A percentile compares a stretch with the other conserved stretches of the same genome.
phyloP scores from a whole-genome alignment of 1,284 basidiomycete species.

The Moesziomyces sp. region DNA sequence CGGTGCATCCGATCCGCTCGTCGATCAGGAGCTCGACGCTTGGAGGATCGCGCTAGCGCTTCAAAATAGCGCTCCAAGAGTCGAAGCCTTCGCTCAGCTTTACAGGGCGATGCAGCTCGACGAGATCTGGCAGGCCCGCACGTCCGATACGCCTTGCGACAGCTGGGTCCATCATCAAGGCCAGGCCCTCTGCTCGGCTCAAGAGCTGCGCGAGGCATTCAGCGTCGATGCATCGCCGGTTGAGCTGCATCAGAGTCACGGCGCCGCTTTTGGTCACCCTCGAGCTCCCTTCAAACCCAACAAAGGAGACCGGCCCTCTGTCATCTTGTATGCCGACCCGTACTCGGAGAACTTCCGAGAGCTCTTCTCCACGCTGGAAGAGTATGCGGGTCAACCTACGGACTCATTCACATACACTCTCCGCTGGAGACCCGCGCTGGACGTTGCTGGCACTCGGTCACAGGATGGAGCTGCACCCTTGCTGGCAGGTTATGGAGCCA shows the following conservation, averaged over 20 bases:
- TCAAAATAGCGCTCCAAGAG: constrained; percentile 49
- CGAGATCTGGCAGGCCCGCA: constrained; percentile 67
- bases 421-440: constrained; percentile 62
- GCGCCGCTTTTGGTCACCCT: constrained; percentile 59
- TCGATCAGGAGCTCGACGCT: constrained; percentile 28
- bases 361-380: constrained; percentile 48
- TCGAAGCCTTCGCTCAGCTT: constrained; percentile 61
- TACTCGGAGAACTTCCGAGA: constrained; percentile 50
- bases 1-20: background rate
- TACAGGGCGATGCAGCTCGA: constrained; percentile 39
- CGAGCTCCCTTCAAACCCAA: constrained; percentile 4
- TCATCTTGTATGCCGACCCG: constrained; percentile 61
- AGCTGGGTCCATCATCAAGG: constrained; percentile 53
- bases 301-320: background rate
- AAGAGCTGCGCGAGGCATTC: constrained; percentile 36
- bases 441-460: background rate
- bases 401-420: constrained; percentile 52
- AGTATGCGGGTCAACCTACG: constrained; percentile 15
- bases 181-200: constrained; percentile 45
- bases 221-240: constrained; percentile 9
- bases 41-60: constrained; percentile 56
- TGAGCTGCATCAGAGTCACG: background rate
- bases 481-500: constrained; percentile 88
- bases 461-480: constrained; percentile 8
- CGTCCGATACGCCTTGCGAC: constrained; percentile 38